A percentile compares a stretch with the other conserved stretches of the same genome.
Conservation (phyloP, 2,329 filamentous ascomycete genomes). For the Fusarium veterinarium region DNA sequence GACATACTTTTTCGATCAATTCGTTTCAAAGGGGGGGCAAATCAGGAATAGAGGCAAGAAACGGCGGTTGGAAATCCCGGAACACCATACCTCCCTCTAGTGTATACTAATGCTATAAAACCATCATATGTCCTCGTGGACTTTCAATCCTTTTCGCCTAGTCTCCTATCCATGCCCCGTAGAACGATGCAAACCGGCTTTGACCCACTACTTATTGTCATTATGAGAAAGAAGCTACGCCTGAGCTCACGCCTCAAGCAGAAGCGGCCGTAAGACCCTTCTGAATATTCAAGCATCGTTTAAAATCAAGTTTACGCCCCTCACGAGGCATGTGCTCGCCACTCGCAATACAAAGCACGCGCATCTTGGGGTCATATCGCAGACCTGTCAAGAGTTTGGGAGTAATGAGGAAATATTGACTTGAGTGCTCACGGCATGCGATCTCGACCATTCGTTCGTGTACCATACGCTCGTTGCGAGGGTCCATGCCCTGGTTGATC, state of each 20-base stretch:
- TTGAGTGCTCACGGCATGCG: conserved; percentile 84
- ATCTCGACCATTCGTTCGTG: conserved; percentile 99
- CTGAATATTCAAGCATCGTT: conserved; percentile 58
- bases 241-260: conserved; percentile 15
- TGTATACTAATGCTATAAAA: background rate
- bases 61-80: background rate
- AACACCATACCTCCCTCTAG: background rate
- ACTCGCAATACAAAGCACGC: conserved; percentile 90
- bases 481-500: conserved; percentile 99
- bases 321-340: conserved; percentile 77
- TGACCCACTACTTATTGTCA: background rate
- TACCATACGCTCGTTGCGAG: conserved; percentile 96
- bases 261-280: conserved; percentile 52
- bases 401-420: conserved; percentile 95
- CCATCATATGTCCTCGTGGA: conserved; percentile 1
- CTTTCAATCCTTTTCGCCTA: conserved; percentile 15
- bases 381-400: conserved; percentile 91
- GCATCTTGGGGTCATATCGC: conserved; percentile 91
- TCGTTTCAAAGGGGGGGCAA: background rate
- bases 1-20: background rate
- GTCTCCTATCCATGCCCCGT: background rate
- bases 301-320: conserved; percentile 63
- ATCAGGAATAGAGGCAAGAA: background rate
- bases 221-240: background rate
- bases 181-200: background rate